Percentiles rank a stretch among this genome's conserved stretches.
Conservation (phyloP, 208 protist species). For the Crithidia expoeki region DNA sequence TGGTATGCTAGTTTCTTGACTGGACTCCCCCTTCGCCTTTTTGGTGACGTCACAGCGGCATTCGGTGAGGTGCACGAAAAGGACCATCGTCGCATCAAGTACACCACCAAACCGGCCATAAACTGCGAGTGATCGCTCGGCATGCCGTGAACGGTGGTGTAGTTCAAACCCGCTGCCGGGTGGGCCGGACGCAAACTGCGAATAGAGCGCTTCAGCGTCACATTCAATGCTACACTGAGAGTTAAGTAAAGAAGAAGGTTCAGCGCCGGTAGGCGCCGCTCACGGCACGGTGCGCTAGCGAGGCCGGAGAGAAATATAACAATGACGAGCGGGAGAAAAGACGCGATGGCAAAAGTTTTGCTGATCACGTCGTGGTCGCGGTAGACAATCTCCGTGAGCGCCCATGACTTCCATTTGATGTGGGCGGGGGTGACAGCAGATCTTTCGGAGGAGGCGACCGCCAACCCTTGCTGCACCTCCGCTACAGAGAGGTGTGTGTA, state of each 20-base stretch:
- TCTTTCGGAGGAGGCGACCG: neutral
- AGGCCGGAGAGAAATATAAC: slow-evolving; percentile 68
- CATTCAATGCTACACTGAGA: slow-evolving; percentile 52
- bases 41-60: neutral
- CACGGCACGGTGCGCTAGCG: slow-evolving; percentile 51
- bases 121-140: slow-evolving; percentile 84
- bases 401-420: slow-evolving; percentile 48
- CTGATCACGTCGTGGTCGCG: slow-evolving; percentile 46
- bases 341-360: slow-evolving; percentile 63
- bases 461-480: slow-evolving; percentile 24
- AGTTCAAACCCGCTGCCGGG: slow-evolving; percentile 37
- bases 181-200: slow-evolving; percentile 49
- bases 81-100: slow-evolving; percentile 37
- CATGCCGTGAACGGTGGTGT: slow-evolving; percentile 71
- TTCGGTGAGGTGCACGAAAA: neutral
- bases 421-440: neutral
- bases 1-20: neutral
- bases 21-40: neutral
- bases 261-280: slow-evolving; percentile 46
- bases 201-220: slow-evolving; percentile 45
- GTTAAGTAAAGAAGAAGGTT: slow-evolving; percentile 61
- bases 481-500: slow-evolving; percentile 46
- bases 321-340: slow-evolving; percentile 61
- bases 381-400: slow-evolving; percentile 62
- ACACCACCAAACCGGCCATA: slow-evolving; percentile 72